Evolutionary conservation across 208 protist species (phyloP).

Genomic region (Angomonas deanei): DNA sequence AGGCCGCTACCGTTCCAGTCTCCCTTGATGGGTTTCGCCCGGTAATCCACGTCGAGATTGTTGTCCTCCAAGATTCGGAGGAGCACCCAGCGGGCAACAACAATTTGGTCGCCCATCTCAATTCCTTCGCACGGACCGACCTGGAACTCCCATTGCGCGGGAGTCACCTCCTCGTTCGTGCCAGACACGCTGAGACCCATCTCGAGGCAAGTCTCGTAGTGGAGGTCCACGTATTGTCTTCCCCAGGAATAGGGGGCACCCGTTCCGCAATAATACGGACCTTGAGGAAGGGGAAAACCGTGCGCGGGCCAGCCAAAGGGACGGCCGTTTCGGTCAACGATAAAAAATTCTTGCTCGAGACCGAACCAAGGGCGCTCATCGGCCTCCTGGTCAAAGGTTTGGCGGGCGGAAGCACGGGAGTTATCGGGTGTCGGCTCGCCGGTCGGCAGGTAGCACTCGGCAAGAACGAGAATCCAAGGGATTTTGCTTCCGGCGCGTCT

Average conservation of each 20-base stretch:
- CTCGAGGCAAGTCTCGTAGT: slow-evolving; percentile 77
- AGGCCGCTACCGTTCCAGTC: slow-evolving; percentile 98
- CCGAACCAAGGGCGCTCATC: slow-evolving; percentile 86
- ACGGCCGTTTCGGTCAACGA: slow-evolving; percentile 39
- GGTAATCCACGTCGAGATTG: slow-evolving; percentile 74
- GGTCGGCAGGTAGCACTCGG: slow-evolving; percentile 92
- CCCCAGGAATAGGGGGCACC: slow-evolving; percentile 79
- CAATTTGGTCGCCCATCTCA: slow-evolving; percentile 94
- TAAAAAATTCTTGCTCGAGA: slow-evolving; percentile 83
- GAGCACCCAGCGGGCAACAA: slow-evolving; percentile 90
- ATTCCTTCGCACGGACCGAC: slow-evolving; percentile 89
- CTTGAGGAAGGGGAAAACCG: slow-evolving; percentile 94
- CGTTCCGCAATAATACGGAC: slow-evolving; percentile 95
- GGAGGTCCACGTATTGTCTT: slow-evolving; percentile 75
- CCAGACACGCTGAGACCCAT: slow-evolving; percentile 87
- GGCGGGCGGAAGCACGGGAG: slow-evolving; percentile 75
- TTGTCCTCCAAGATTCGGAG: slow-evolving; percentile 69
- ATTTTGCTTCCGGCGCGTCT: slow-evolving; percentile 61
- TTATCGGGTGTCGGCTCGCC: slow-evolving; percentile 90
- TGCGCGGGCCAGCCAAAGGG: slow-evolving; percentile 82
- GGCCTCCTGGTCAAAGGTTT: slow-evolving; percentile 71
- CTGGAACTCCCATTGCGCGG: slow-evolving; percentile 98
- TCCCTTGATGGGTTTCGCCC: slow-evolving; percentile 93
- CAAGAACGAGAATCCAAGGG: slow-evolving; percentile 79
- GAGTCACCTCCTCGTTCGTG: slow-evolving; percentile 96